phyloP scores from a whole-genome alignment of 805 yeast species.

The Wickerhamomyces rabaulensis region DNA sequence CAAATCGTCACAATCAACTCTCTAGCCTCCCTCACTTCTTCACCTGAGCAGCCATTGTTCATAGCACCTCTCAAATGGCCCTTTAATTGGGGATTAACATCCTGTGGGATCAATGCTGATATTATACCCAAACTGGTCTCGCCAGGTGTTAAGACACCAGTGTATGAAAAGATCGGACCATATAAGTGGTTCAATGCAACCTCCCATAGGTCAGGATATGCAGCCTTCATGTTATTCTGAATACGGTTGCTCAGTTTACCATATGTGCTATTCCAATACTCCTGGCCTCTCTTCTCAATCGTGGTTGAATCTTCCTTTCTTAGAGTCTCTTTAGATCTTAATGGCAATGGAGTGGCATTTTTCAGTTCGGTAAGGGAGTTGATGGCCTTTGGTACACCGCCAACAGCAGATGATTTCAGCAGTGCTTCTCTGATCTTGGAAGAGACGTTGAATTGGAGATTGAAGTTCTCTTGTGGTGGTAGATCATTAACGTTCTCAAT shows the following conservation, averaged over 20 bases:
- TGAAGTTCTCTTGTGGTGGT: conserved; percentile 1
- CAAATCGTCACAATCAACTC: conserved; percentile 58
- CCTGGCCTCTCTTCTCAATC: conserved; percentile 42
- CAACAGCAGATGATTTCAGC: conserved; percentile 70
- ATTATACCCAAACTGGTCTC: conserved; percentile 78
- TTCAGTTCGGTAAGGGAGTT: conserved; percentile 66
- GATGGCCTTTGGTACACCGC: conserved; percentile 82
- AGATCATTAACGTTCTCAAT: conserved; percentile 18
- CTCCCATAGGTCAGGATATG: conserved; percentile 84
- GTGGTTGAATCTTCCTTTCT: conserved; percentile 28
- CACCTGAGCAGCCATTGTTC: conserved; percentile 66
- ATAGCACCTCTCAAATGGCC: conserved; percentile 87
- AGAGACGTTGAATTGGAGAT: conserved; percentile 31
- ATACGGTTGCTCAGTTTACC: conserved; percentile 70
- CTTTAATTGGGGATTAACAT: conserved; percentile 87
- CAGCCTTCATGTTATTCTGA: conserved; percentile 55
- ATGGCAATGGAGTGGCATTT: conserved; percentile 53
- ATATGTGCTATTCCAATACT: conserved; percentile 71
- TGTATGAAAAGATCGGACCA: conserved; percentile 68
- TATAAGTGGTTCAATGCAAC: conserved; percentile 70
- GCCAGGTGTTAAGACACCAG: conserved; percentile 52
- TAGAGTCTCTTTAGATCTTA: conserved; percentile 29
- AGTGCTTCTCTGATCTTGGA: conserved; percentile 69
- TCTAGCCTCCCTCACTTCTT: conserved; percentile 57
- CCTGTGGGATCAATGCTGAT: conserved; percentile 82